Conservation (phyloP, 805 yeast genomes). For the Metschnikowia lachancei region DNA sequence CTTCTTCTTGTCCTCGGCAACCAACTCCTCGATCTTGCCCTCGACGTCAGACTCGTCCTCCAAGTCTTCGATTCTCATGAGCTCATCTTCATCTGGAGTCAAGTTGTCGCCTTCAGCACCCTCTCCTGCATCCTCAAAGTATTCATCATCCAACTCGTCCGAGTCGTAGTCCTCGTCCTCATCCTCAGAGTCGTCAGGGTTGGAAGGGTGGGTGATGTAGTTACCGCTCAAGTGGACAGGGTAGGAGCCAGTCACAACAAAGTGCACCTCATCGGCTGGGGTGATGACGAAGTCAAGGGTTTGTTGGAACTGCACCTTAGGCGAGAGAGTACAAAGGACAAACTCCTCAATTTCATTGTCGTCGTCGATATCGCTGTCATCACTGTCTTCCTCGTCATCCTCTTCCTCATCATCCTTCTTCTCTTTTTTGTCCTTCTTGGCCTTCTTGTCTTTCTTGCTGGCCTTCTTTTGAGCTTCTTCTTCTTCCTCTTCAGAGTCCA, state of each 20-base stretch:
- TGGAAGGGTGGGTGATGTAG: conserved; percentile 94
- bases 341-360: conserved; percentile 81
- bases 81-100: conserved; percentile 76
- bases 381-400: conserved; percentile 51
- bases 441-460: conserved; percentile 31
- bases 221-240: conserved; percentile 91
- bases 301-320: conserved; percentile 83
- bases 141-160: conserved; percentile 33
- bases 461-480: conserved; percentile 34
- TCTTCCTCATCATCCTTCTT: conserved; percentile 47
- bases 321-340: conserved; percentile 86
- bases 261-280: conserved; percentile 91
- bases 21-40: conserved; percentile 69
- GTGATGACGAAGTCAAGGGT: conserved; percentile 83
- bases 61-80: conserved; percentile 57
- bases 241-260: conserved; percentile 95
- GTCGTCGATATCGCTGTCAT: conserved; percentile 56
- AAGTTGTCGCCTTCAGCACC: conserved; percentile 54
- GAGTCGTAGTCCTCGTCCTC: conserved; percentile 45
- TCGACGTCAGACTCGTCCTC: conserved; percentile 71
- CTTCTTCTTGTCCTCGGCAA: conserved; percentile 50
- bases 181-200: conserved; percentile 33
- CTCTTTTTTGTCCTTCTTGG: conserved; percentile 21
- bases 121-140: conserved; percentile 47
- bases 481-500: conserved; percentile 41